Evolutionary conservation across 148 eudicot species (phyloP).

Genomic region (Vaccinium myrtillus): DNA sequence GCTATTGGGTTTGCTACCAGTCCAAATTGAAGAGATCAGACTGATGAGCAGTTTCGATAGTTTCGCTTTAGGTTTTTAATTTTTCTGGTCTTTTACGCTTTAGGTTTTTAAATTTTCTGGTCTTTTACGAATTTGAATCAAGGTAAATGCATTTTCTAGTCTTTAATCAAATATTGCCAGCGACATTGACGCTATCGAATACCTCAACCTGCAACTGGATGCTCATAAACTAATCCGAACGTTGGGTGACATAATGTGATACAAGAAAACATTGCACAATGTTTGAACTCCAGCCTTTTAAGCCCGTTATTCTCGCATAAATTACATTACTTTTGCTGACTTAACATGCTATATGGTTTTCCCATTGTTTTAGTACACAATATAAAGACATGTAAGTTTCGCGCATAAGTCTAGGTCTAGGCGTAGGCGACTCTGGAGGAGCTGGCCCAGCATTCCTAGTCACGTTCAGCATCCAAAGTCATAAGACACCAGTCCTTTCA

Average conservation of each 20-base stretch:
- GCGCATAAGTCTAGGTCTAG: not conserved
- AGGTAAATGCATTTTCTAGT: too few species aligned
- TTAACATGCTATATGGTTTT: constrained; percentile 1
- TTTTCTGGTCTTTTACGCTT: not conserved
- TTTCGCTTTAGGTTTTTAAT: not conserved
- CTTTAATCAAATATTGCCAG: not conserved
- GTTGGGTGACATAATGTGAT: too few species aligned
- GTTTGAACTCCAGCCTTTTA: not conserved
- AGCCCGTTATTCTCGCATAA: not conserved
- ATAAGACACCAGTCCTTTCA: constrained; percentile 51
- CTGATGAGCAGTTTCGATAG: not conserved
- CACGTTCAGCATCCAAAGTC: constrained; percentile 54
- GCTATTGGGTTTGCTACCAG: not conserved
- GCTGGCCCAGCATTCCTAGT: not conserved
- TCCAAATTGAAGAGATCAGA: not conserved
- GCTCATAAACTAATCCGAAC: not conserved
- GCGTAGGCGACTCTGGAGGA: not conserved
- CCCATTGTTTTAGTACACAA: not conserved
- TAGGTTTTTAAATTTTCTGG: not conserved
- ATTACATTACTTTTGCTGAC: constrained; percentile 4
- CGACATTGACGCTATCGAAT: not conserved
- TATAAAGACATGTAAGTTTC: not conserved
- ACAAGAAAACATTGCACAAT: not conserved
- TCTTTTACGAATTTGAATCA: not conserved
- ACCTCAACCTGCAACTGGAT: not conserved